Evolutionary conservation across 176 grass and related monocot genomes (phyloP), one percentile per base, ranked within the genome.

Genomic region (Avena insularis): DNA sequence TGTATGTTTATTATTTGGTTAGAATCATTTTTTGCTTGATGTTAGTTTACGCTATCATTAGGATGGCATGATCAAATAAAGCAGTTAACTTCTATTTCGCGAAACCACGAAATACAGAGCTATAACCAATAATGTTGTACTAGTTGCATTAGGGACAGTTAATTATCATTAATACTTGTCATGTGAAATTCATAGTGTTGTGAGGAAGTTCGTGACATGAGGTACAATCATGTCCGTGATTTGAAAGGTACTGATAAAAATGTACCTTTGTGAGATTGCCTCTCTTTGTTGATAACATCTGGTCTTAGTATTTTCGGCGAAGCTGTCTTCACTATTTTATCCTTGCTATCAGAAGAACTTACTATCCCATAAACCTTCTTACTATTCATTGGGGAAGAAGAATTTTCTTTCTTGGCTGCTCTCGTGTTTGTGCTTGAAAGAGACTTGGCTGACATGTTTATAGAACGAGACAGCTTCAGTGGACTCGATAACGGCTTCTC

Each of bases 381-480:
- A 71, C 62, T 93, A 16, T 85, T 91, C 36, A 85, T 11, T 19
- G 66, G 79, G 20, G 87, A 82, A 76, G 53, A 71, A 72, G 75
- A 60, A 71, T 47, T 86, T 29, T 75, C 67, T 87, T 83, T 89
- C 56, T 53, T 87, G 10, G 65, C 31, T 47, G 25, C 56, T 47
- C 80, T 54, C 54, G 80, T 20, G 27, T 81, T 95, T 2, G 67
- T 43, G 75, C 57, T 88, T n/a, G 82, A 67, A 71, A 92, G 59
- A 8, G 77, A 79, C 70, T 83, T 92, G 16, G 82, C 29, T 77
- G 51, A 65, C 83, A 85, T 65, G 58, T 89, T 98, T 63, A 82
- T 8, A 19, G 83, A 81, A 68, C 20, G 63, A 86, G 87, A 82
- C n/a, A 86, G 76, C 82, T 92, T 91, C 25, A 85, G n/a, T 54